phyloP scores from a whole-genome alignment of 2,329 filamentous ascomycete species.

The Chaetomium sp. region DNA sequence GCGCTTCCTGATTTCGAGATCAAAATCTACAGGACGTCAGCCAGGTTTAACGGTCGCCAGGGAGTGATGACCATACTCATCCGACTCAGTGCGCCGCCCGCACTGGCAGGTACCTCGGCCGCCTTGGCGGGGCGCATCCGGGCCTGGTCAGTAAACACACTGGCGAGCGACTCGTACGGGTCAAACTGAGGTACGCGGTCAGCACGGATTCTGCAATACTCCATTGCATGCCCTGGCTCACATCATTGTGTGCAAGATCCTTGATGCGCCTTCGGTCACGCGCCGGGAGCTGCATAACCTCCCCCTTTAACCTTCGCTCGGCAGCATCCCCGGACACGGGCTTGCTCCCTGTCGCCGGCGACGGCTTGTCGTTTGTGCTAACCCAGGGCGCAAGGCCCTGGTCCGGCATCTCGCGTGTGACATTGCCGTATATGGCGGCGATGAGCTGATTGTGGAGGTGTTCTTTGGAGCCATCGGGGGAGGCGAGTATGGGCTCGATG shows the following conservation, averaged over 20 bases:
- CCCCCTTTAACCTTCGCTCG: slow-evolving; percentile 66
- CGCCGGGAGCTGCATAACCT: slow-evolving; percentile 70
- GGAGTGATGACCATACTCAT: slow-evolving; percentile 65
- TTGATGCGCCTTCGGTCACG: slow-evolving; percentile 68
- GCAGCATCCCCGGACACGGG: slow-evolving; percentile 66
- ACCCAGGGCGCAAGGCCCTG: slow-evolving; percentile 70
- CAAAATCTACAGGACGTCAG: slow-evolving; percentile 55
- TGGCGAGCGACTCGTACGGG: slow-evolving; percentile 56
- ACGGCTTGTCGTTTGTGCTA: slow-evolving; percentile 69
- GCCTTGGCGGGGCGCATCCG: slow-evolving; percentile 48
- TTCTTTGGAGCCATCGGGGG: slow-evolving; percentile 59
- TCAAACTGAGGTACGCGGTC: slow-evolving; percentile 50
- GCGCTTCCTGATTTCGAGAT: slow-evolving; percentile 67
- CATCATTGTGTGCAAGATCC: slow-evolving; percentile 63
- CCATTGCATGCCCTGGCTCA: slow-evolving; percentile 43
- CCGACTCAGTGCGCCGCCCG: slow-evolving; percentile 73
- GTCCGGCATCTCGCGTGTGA: slow-evolving; percentile 69
- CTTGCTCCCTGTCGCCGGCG: slow-evolving; percentile 59
- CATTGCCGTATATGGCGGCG: slow-evolving; percentile 67
- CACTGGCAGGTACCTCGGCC: slow-evolving; percentile 67
- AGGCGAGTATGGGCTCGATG: slow-evolving; percentile 62
- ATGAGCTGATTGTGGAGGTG: slow-evolving; percentile 70
- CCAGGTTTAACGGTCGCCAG: not conserved
- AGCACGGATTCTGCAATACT: slow-evolving; percentile 25
- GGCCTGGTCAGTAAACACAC: slow-evolving; percentile 55